Base-by-base conservation (phyloP, 2,329 filamentous ascomycete genomes). In the Trichoderma aggressivum region DNA sequence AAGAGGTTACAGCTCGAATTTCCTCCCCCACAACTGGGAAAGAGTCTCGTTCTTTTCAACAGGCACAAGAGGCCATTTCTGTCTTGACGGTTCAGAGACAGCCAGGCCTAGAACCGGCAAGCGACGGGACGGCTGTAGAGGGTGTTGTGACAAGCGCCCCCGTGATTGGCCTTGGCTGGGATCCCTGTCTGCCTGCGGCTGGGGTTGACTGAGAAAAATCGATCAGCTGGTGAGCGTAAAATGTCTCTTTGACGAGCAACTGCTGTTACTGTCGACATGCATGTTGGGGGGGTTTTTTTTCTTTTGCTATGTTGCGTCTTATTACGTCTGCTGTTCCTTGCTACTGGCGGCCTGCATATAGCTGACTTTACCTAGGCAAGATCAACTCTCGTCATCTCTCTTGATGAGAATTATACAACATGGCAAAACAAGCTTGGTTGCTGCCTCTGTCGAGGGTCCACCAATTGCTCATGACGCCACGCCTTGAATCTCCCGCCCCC, bases 211-310 rank as follows among this genome's bases (percentile, higher is more conserved):
- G 47, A n/a, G 32, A 28, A 55, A 55, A 50, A 24, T 28, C n/a
- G 62, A 55, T 65, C 62, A 65, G 47, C 43, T 65, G 62, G 50
- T 34, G 32, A 28, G 34, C 16, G 36, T 43, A 43, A 62, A 47
- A 47, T 62, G 63, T 16, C 28, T 56, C 30, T 28, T 39, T 55
- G 50, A 39, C 5, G 32, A 34, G 8, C 3, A n/a, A 28, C 6
- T 56, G 47, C 47, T 11, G 4, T 11, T 36, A 16, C 50, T 5
- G 21, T 26, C 24, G 30, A n/a, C 26, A 6, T 56, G 24, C 53
- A 56, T 28, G 11, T 2, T 14, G 16, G 53, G 53, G 18, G 43
- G n/a, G n/a, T n/a, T n/a, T n/a, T n/a, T 28, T 28, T 0, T 43
- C 18, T 39, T 28, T 56, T 18, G 53, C 7, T 60, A 16, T 24